These are phyloP conservation scores for Trametes sanguinea DNA, from an alignment of 768 basidiomycete species.

Conservation along the genomic window DNA sequence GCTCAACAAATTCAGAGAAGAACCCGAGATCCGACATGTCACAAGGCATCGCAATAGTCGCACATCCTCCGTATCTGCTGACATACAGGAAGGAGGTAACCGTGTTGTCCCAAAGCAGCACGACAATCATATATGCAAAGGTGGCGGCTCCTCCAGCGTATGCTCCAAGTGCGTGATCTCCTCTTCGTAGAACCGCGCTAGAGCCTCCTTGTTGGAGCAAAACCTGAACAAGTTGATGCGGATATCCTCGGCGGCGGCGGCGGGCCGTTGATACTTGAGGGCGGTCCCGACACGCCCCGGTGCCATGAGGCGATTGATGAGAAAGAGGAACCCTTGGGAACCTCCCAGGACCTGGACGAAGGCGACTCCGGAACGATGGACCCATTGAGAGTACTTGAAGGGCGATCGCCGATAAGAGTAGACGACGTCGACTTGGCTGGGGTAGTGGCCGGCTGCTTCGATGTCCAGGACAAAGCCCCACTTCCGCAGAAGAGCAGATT, in stretches of 20 bases:
- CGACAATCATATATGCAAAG: constrained; percentile 43
- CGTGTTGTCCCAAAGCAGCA: neutral
- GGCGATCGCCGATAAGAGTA: constrained; percentile 87
- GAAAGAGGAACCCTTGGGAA: constrained; percentile 78
- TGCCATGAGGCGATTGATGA: constrained; percentile 85
- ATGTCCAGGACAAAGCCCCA: constrained; percentile 86
- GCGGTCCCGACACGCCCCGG: constrained; percentile 61
- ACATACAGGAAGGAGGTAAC: neutral
- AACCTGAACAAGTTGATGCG: constrained; percentile 61
- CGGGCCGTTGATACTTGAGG: constrained; percentile 55
- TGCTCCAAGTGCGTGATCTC: constrained; percentile 54
- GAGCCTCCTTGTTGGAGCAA: constrained; percentile 55
- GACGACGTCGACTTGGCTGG: constrained; percentile 77
- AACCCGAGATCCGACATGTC: constrained; percentile 3
- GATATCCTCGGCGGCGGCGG: constrained; percentile 62
- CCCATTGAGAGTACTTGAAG: constrained; percentile 86
- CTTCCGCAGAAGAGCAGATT: constrained; percentile 71
- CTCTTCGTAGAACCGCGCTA: constrained; percentile 75
- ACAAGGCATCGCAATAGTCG: neutral
- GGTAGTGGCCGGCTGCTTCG: constrained; percentile 76
- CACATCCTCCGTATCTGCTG: neutral
- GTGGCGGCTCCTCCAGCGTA: constrained; percentile 55
- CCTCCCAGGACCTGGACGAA: constrained; percentile 89
- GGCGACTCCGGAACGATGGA: constrained; percentile 86
- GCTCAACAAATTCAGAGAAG: neutral